These are phyloP conservation scores for Telopea speciosissima DNA, from an alignment of 177 flowering plant species.

Conservation along the genomic window DNA sequence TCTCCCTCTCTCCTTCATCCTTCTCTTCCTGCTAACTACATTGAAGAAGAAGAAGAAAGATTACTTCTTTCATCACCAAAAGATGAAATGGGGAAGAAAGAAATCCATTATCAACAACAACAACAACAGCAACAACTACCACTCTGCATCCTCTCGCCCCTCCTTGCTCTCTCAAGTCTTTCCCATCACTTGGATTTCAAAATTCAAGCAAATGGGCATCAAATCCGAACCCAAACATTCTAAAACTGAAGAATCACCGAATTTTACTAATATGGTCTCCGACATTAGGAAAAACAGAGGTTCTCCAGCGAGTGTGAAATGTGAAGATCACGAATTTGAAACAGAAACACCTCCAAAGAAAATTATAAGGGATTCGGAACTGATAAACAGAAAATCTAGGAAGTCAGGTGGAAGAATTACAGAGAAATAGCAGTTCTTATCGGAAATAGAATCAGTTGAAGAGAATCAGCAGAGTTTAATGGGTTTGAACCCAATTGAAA, in stretches of 20 bases:
- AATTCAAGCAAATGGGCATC: too few species aligned
- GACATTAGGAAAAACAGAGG: too few species aligned
- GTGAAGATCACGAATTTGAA: conserved; percentile 7
- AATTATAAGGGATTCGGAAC: conserved; percentile 11
- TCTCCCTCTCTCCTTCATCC: background rate
- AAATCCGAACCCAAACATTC: too few species aligned
- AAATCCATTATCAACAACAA: too few species aligned
- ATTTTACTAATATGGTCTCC: too few species aligned
- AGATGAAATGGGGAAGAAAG: conserved; percentile 58
- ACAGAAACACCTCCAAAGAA: conserved; percentile 16
- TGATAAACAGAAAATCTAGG: conserved; percentile 4
- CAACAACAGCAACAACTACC: background rate
- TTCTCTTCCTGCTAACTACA: background rate
- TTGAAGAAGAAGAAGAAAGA: background rate
- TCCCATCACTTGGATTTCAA: too few species aligned
- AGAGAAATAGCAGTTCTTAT: conserved; percentile 11
- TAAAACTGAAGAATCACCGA: too few species aligned
- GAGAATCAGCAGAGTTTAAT: too few species aligned
- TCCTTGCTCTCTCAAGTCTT: conserved; percentile 32
- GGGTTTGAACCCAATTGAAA: too few species aligned
- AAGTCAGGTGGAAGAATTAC: conserved; percentile 10
- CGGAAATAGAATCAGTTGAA: too few species aligned
- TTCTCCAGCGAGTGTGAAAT: conserved; percentile 12
- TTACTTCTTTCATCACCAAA: too few species aligned
- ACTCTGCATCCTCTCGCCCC: conserved; percentile 20